Evolutionary conservation across 805 yeast species (phyloP).

Genomic region (Wickerhamomyces bisporus): DNA sequence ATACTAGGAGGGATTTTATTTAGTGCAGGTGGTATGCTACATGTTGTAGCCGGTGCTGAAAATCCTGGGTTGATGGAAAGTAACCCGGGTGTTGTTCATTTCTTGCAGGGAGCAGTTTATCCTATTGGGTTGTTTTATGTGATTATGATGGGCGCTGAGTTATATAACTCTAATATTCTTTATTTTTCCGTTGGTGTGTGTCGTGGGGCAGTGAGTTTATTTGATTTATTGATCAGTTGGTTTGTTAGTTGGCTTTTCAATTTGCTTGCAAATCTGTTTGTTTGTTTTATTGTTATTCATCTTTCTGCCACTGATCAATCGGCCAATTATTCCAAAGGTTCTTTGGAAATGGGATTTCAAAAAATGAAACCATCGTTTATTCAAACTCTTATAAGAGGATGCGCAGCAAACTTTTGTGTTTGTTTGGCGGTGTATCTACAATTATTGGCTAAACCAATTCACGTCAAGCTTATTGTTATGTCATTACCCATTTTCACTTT

Average conservation of each 20-base stretch:
- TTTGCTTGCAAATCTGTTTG: conserved; percentile 58
- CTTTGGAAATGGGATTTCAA: conserved; percentile 39
- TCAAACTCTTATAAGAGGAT: conserved; percentile 61
- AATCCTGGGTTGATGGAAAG: conserved; percentile 35
- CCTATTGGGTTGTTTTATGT: conserved; percentile 75
- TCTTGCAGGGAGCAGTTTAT: conserved; percentile 57
- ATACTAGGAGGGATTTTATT: conserved; percentile 67
- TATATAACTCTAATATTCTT: conserved; percentile 69
- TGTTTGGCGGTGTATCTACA: conserved; percentile 73
- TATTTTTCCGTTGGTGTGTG: conserved; percentile 65
- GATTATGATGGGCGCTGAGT: conserved; percentile 67
- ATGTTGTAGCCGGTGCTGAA: conserved; percentile 48
- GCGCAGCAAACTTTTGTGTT: conserved; percentile 76
- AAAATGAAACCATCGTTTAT: conserved; percentile 46
- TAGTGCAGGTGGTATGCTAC: conserved; percentile 69
- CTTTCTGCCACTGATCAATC: conserved; percentile 44
- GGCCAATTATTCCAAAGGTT: conserved; percentile 40
- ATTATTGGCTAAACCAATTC: conserved; percentile 72
- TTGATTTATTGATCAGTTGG: conserved; percentile 66
- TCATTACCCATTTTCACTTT: conserved; percentile 69
- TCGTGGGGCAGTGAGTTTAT: conserved; percentile 62
- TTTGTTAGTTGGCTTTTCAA: conserved; percentile 61
- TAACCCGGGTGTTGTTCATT: conserved; percentile 48
- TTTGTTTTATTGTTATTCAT: conserved; percentile 58
- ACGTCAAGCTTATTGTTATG: conserved; percentile 64